Conservation (phyloP, 495 filamentous ascomycete species). For the Penicillium egyptiacum region DNA sequence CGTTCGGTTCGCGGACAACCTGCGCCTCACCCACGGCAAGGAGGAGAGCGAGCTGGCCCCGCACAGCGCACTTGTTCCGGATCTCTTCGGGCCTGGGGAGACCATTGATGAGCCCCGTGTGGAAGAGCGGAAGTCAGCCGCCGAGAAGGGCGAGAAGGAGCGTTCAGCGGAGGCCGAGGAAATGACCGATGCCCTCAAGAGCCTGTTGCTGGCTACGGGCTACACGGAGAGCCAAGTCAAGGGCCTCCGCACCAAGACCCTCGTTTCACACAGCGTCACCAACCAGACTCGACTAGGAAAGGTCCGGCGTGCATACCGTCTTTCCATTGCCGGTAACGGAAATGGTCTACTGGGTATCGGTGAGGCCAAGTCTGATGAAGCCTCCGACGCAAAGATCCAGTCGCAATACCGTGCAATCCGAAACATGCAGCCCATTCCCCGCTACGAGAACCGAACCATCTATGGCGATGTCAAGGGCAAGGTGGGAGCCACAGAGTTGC, state of each 20-base stretch:
- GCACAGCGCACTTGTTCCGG: slow-evolving; percentile 44
- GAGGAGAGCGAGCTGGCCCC: slow-evolving; percentile 52
- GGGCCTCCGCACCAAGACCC: slow-evolving; percentile 55
- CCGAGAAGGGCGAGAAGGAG: slow-evolving; percentile 40
- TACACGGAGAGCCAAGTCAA: slow-evolving; percentile 58
- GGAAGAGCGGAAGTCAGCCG: slow-evolving; percentile 28
- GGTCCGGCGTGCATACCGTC: slow-evolving; percentile 65
- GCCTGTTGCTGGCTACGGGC: slow-evolving; percentile 69
- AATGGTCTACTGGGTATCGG: slow-evolving; percentile 86
- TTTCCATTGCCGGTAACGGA: slow-evolving; percentile 79
- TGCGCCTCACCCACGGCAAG: slow-evolving; percentile 52
- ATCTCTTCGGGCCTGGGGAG: slow-evolving; percentile 51
- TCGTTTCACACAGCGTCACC: slow-evolving; percentile 70
- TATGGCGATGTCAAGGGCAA: slow-evolving; percentile 83
- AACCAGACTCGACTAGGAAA: slow-evolving; percentile 98
- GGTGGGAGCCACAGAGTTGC: slow-evolving; percentile 76
- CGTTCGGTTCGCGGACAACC: slow-evolving; percentile 45
- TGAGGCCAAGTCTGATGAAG: slow-evolving; percentile 80
- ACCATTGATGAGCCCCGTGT: slow-evolving; percentile 34
- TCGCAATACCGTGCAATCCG: slow-evolving; percentile 73
- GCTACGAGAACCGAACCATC: slow-evolving; percentile 90
- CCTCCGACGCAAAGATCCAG: slow-evolving; percentile 59
- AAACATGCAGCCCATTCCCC: slow-evolving; percentile 81
- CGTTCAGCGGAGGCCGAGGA: slow-evolving; percentile 40
- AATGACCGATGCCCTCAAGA: slow-evolving; percentile 52